Evolutionary conservation across 2,329 filamentous ascomycete genomes (phyloP).

Genomic region (Fusarium beomiforme): DNA sequence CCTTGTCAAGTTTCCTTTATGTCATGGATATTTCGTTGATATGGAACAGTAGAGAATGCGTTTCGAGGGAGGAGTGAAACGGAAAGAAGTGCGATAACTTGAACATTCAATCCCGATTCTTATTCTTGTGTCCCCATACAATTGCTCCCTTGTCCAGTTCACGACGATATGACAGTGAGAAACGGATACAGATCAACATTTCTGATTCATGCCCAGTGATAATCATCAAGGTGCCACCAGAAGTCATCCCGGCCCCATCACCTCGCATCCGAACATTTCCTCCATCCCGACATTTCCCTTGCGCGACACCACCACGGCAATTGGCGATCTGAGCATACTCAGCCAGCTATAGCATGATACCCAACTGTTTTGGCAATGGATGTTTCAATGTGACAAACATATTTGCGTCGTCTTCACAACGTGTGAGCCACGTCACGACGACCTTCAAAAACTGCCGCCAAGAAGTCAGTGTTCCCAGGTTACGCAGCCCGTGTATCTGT

Average conservation of each 20-base stretch:
- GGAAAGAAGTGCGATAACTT: neutral
- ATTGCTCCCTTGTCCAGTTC: neutral
- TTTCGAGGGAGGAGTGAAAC: neutral
- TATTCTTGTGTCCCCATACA: neutral
- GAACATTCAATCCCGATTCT: neutral
- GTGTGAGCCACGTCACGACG: constrained; percentile 9
- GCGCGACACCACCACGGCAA: neutral
- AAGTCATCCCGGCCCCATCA: neutral
- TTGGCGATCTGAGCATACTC: neutral
- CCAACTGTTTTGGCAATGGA: neutral
- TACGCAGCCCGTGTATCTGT: neutral
- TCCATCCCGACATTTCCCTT: neutral
- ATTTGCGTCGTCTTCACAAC: neutral
- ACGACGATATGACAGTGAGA: neutral
- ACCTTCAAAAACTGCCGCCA: neutral
- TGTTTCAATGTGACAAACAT: neutral
- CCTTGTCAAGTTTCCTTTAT: too few relatives aligned
- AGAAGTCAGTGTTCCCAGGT: neutral
- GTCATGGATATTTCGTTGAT: neutral
- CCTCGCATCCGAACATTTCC: neutral
- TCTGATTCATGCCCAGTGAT: neutral
- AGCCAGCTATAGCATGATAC: neutral
- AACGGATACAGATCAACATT: neutral
- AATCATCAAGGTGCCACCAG: neutral
- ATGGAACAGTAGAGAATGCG: neutral